Base-by-base conservation (phyloP, 768 basidiomycete genomes). In the Solioccasus polychromus region DNA sequence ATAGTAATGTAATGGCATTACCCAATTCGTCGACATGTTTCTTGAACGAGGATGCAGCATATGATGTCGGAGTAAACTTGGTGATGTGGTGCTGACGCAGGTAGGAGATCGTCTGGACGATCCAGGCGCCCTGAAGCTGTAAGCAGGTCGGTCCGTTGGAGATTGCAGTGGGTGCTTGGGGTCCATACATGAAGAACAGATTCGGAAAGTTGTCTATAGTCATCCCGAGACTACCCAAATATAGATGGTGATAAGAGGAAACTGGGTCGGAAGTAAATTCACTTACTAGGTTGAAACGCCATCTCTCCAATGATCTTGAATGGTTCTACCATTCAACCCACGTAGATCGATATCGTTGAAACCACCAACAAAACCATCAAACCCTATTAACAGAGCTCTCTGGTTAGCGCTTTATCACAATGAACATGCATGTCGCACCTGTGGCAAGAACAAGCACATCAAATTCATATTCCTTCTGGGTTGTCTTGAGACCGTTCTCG, bases 101-200 rank as follows among this genome's bases (percentile, higher is more conserved):
- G 20, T 36, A 42, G 2, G 36, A 22, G 23, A 47, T 47, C 46
- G 46, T 47, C 9, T 37, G 20, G 7, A 36, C 29, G 18, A 47
- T 24, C 46, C 35, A 48, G 5, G 18, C 3, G 6, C 35, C 26
- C 23, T 39, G 29, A 6, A 50, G 20, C 23, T 44, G 18, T 18
- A 25, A 9, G 30, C 37, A 39, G 15, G 44, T 41, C 15, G 48
- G 37, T 19, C 38, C 48, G 15, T 39, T 48, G 25, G 35, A 37
- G 31, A 36, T 22, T 7, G 39, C 32, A 5, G 25, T 41, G 6
- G 45, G 45, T n/a, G 35, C 46, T 15, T 47, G 46, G 9, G 47
- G 47, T 18, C 41, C 41, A 11, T 48, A 34, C 10, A 28, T 23
- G 17, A 39, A 37, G 23, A 31, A 47, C 12, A 42, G 34, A 35